Evolutionary conservation across 2,329 filamentous ascomycete genomes (phyloP).

Genomic region (Trichoderma sp.): DNA sequence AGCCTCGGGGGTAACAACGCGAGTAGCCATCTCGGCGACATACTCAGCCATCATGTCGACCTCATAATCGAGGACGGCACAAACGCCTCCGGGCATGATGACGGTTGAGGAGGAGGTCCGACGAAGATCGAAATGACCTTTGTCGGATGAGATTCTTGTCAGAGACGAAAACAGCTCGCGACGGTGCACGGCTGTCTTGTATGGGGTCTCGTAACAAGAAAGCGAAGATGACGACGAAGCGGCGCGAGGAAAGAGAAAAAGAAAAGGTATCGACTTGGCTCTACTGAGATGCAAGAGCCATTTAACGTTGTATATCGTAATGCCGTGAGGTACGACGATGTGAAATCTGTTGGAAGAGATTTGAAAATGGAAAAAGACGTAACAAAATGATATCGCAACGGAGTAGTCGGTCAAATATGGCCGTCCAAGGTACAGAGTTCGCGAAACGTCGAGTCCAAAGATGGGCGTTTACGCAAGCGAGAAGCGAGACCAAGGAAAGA

Average conservation of each 20-base stretch:
- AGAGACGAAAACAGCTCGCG: slow-evolving; percentile 20
- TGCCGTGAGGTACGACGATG: slow-evolving; percentile 27
- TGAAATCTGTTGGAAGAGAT: slow-evolving; percentile 2
- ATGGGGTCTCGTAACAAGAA: slow-evolving; percentile 12
- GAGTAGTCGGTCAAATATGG: slow-evolving; percentile 19
- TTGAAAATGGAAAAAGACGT: neutral
- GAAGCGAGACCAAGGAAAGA: slow-evolving; percentile 6
- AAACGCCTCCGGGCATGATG: slow-evolving; percentile 78
- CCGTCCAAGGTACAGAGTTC: slow-evolving; percentile 17
- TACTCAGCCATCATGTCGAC: slow-evolving; percentile 96
- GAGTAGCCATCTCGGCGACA: slow-evolving; percentile 81
- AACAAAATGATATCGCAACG: slow-evolving; percentile 23
- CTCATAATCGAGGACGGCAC: slow-evolving; percentile 93
- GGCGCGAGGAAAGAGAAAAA: slow-evolving; percentile 14
- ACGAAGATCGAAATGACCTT: slow-evolving; percentile 46
- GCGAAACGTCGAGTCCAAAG: slow-evolving; percentile 6
- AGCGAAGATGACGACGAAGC: slow-evolving; percentile 14
- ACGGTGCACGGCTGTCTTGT: slow-evolving; percentile 15
- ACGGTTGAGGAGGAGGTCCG: slow-evolving; percentile 35
- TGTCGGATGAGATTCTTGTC: slow-evolving; percentile 34
- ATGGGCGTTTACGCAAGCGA: slow-evolving; percentile 6
- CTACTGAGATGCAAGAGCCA: slow-evolving; percentile 36
- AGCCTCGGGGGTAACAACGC: slow-evolving; percentile 55
- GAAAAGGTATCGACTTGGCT: slow-evolving; percentile 23
- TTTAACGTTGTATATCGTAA: slow-evolving; percentile 33